These are phyloP conservation scores for Trypanosoma cruzi DNA, from an alignment of 208 protist genomes.

Conservation along the genomic window DNA sequence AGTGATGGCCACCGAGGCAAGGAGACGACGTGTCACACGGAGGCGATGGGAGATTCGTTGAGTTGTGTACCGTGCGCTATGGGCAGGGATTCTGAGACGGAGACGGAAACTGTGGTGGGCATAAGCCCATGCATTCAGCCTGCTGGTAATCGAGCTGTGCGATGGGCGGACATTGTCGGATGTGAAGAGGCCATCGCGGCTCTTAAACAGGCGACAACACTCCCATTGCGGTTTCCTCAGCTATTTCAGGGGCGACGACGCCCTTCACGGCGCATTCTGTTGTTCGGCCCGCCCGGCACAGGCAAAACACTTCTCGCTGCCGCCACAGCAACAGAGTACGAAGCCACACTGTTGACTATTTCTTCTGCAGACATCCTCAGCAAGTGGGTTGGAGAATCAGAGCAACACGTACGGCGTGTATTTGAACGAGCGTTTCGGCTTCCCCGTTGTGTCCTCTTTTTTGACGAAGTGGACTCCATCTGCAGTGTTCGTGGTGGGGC, in stretches of 20 bases:
- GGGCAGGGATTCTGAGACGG: not conserved
- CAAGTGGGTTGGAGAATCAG: slow-evolving; percentile 98
- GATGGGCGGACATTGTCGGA: slow-evolving; percentile 95
- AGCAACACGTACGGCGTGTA: slow-evolving; percentile 93
- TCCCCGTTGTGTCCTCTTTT: slow-evolving; percentile 87
- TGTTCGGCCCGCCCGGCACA: slow-evolving; percentile 87
- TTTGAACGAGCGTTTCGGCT: slow-evolving; percentile 82
- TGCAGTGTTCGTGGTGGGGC: slow-evolving; percentile 68
- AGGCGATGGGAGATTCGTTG: not conserved
- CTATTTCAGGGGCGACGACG: slow-evolving; percentile 95
- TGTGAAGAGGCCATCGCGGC: slow-evolving; percentile 95
- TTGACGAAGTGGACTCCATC: slow-evolving; percentile 95
- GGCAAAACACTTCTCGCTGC: slow-evolving; percentile 94
- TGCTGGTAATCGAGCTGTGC: not conserved
- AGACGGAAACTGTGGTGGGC: not conserved
- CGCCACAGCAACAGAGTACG: slow-evolving; percentile 91
- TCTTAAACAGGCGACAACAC: slow-evolving; percentile 97
- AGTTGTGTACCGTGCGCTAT: not conserved
- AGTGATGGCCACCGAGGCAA: not conserved
- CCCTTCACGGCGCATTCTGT: slow-evolving; percentile 90
- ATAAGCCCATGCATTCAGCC: not conserved
- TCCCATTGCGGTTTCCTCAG: slow-evolving; percentile 96
- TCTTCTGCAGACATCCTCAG: slow-evolving; percentile 95
- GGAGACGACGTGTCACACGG: not conserved
- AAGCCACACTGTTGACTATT: slow-evolving; percentile 92